Base-by-base conservation (phyloP, 2,329 filamentous ascomycete genomes). In the Celoporthe dispersa region DNA sequence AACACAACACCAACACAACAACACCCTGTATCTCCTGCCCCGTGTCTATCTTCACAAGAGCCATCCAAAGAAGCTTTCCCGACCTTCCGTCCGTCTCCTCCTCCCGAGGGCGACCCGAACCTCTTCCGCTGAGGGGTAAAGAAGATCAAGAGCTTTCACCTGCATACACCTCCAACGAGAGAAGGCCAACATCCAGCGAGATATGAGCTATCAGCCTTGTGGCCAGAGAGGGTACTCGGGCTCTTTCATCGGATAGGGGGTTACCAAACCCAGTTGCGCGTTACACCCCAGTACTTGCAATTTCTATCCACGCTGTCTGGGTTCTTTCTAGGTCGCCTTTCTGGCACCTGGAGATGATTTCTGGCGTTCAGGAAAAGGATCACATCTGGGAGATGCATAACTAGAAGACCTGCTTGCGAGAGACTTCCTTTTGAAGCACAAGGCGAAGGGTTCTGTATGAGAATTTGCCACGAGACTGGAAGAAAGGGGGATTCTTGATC, bases 81-180 rank as follows among this genome's bases (percentile, higher is more conserved):
- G 64, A 44, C 28, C 57, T 60, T 59, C 53, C 63, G 70, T 71
- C 70, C 70, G 70, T 71, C 70, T 60, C 68, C 67, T 71, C 67
- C 70, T 69, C 31, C 33, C 64, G 67, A 69, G 70, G 68, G 60
- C 65, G 70, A 64, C 70, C 70, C 70, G 53, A 69, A 71, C 51
- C 70, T 67, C 67, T 69, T 69, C 28, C 31, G 33, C 70, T 59
- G 70, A 71, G 70, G 64, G 70, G n/a, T 19, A 62, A 62, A 22
- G 39, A 71, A 57, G 67, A 69, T 66, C 60, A n/a, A 65, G 68
- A 69, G 61, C 31, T 31, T 14, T 41, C 48, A 37, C 16, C 37
- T 48, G 33, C 25, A n/a, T 6, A 28, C 44, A 48, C 44, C 44
- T 7, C 22, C 19, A n/a, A n/a, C 19, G 22, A 68, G 51, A n/a